Percentiles rank a stretch among this genome's conserved stretches.
These are phyloP conservation scores for Colletotrichum orchidophilum DNA, from an alignment of 2,329 filamentous ascomycete genomes.

Conservation along the genomic window DNA sequence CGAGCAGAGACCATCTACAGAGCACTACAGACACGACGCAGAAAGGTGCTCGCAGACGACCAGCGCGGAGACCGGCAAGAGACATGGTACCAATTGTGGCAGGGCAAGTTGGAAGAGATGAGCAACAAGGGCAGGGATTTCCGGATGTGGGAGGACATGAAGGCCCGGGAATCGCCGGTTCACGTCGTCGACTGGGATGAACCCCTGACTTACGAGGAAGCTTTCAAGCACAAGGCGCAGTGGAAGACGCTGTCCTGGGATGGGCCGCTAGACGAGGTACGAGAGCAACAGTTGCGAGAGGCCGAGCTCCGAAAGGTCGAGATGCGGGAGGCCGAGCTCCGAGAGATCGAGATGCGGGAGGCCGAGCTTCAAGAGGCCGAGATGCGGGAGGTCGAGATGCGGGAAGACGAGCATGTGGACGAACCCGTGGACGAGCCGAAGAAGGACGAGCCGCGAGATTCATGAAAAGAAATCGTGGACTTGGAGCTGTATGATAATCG, in stretches of 20 bases:
- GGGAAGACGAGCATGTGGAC: constrained; percentile 36
- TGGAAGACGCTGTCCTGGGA: constrained; percentile 19
- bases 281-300: not conserved
- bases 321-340: not conserved
- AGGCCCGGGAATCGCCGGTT: constrained; percentile 57
- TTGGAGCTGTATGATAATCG: constrained; percentile 3
- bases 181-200: constrained; percentile 56
- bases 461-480: not conserved
- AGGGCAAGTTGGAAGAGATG: constrained; percentile 48
- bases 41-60: constrained; percentile 50
- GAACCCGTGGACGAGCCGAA: constrained; percentile 42
- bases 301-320: not conserved
- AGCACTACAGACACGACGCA: constrained; percentile 65
- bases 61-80: constrained; percentile 52
- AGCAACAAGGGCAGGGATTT: constrained; percentile 66
- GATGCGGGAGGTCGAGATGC: not conserved
- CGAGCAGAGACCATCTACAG: constrained; percentile 63
- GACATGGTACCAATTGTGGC: constrained; percentile 58
- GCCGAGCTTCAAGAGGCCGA: not conserved
- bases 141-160: constrained; percentile 62
- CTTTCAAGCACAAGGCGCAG: constrained; percentile 41
- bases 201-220: constrained; percentile 44
- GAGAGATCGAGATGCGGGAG: not conserved
- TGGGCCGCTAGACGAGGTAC: not conserved
- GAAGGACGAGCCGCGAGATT: constrained; percentile 21